Evolutionary conservation across 257 asterid genomes (phyloP).

Genomic region (Nicotiana tabacum): DNA sequence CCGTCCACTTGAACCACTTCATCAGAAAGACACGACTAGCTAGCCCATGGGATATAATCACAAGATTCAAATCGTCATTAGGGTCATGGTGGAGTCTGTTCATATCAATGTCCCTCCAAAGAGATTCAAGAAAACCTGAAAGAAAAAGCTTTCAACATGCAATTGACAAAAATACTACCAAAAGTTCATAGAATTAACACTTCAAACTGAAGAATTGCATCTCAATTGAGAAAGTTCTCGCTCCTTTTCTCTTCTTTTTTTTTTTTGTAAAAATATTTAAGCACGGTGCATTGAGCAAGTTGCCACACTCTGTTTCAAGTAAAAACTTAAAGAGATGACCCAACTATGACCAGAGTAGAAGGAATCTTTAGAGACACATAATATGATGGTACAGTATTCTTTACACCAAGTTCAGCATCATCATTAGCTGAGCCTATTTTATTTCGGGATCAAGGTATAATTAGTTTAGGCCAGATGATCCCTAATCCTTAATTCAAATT

Average conservation of each 20-base stretch:
- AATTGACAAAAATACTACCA: not conserved
- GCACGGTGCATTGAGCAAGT: not conserved
- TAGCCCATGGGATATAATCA: slow-evolving; percentile 25
- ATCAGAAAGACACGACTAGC: slow-evolving; percentile 26
- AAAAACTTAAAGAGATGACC: not conserved
- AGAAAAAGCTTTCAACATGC: not conserved
- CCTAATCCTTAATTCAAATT: not conserved
- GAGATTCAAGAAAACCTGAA: slow-evolving; percentile 28
- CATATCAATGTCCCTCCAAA: slow-evolving; percentile 34
- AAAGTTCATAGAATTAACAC: not conserved
- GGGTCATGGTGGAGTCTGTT: slow-evolving; percentile 17
- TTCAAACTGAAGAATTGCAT: not conserved
- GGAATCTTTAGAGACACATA: not conserved
- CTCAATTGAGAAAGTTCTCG: not conserved
- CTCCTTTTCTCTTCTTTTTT: not conserved
- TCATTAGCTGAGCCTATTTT: not conserved
- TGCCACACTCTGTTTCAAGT: not conserved
- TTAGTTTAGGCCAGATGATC: not conserved
- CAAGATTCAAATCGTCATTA: slow-evolving; percentile 21
- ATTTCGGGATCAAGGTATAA: not conserved
- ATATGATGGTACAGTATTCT: not conserved
- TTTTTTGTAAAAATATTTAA: too few species aligned
- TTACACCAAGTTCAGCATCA: not conserved
- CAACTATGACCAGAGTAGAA: not conserved
- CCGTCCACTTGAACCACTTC: slow-evolving; percentile 32